Conservation (phyloP, 192 early-diverging fungal species). For the Allomyces macrogynus region DNA sequence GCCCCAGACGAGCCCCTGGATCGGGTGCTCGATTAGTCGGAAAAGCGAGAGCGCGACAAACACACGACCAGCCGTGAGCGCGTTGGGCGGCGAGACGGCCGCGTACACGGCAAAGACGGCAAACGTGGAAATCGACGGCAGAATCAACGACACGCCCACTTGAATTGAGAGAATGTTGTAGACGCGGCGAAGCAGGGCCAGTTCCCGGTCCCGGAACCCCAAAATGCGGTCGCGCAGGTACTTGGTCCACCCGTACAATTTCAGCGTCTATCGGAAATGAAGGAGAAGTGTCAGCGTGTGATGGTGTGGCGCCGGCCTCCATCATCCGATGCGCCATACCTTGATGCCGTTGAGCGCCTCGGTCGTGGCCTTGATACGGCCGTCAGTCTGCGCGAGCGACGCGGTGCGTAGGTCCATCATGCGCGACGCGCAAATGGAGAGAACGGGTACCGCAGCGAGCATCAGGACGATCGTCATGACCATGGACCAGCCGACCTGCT, state of each 20-base stretch:
- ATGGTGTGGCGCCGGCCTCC: too few species aligned
- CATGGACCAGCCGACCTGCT: background rate
- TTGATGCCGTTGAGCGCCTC: background rate
- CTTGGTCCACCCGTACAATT: too few species aligned
- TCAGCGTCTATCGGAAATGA: too few species aligned
- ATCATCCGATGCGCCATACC: too few species aligned
- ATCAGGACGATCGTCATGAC: background rate
- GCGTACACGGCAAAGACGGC: background rate
- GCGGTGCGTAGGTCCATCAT: background rate
- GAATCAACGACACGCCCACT: too few species aligned
- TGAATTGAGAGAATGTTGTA: too few species aligned
- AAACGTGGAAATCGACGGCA: background rate
- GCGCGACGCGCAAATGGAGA: background rate
- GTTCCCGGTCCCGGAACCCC: too few species aligned
- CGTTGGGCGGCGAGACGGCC: background rate
- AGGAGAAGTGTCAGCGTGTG: too few species aligned
- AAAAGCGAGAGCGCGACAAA: slow-evolving; percentile 24
- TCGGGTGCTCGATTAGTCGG: slow-evolving; percentile 20
- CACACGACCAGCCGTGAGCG: slow-evolving; percentile 21
- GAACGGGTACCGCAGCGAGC: background rate
- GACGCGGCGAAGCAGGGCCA: too few species aligned
- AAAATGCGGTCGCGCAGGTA: too few species aligned
- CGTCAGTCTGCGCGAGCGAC: background rate
- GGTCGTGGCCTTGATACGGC: background rate
- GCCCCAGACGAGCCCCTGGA: slow-evolving; percentile 12